Conservation (phyloP, 768 basidiomycete genomes). For the Rhodotorula babjevae region DNA sequence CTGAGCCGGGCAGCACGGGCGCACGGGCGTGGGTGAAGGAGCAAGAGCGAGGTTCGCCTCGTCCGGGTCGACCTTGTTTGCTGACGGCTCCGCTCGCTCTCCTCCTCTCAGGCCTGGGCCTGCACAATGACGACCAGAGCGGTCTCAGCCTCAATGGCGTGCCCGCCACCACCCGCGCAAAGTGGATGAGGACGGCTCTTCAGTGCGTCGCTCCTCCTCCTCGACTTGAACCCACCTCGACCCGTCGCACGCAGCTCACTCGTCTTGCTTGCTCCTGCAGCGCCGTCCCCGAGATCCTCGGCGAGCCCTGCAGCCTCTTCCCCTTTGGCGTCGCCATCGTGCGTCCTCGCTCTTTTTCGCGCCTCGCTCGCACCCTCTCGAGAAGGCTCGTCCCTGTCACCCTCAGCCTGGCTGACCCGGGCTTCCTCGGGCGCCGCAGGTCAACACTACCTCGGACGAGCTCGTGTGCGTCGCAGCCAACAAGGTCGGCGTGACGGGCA, state of each 20-base stretch:
- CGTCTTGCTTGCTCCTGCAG: not conserved
- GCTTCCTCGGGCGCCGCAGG: not conserved
- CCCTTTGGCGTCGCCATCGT: slow-evolving; percentile 42
- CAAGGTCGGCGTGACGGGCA: slow-evolving; percentile 41
- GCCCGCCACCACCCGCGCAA: not conserved
- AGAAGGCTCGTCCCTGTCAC: too few species aligned
- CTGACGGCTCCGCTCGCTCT: too few species aligned
- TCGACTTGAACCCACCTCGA: too few species aligned
- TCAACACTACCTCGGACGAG: slow-evolving; percentile 43
- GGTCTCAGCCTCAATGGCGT: slow-evolving; percentile 31
- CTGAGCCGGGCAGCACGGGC: too few species aligned
- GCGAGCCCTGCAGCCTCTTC: slow-evolving; percentile 41
- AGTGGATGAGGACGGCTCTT: slow-evolving; percentile 29
- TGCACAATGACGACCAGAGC: slow-evolving; percentile 30
- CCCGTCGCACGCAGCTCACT: too few species aligned
- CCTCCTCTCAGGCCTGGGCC: not conserved
- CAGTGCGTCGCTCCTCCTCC: not conserved
- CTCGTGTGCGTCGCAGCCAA: slow-evolving; percentile 43
- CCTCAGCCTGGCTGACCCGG: too few species aligned
- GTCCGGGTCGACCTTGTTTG: too few species aligned
- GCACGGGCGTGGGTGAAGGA: too few species aligned
- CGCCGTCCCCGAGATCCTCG: slow-evolving; percentile 30
- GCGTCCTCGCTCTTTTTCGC: not conserved
- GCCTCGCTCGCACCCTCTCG: not conserved
- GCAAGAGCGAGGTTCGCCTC: too few species aligned